Conservation (phyloP, 1,284 basidiomycete species). For the Puccinia hordei region DNA sequence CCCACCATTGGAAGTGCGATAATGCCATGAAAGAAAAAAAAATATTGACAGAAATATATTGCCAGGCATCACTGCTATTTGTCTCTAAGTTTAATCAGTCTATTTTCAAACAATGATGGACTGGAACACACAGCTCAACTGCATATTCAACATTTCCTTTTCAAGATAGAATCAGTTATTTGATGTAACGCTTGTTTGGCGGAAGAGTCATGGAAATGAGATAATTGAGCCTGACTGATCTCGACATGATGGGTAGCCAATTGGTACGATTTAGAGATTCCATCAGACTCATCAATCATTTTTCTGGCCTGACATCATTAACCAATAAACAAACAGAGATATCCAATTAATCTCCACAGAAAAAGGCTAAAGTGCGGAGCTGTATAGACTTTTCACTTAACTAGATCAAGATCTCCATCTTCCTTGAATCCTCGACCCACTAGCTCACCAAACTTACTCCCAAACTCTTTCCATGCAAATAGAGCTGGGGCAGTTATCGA, state of each 20-base stretch:
- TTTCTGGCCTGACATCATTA: conserved; percentile 67
- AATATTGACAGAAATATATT: too few species aligned
- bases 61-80: too few species aligned
- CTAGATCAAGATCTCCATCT: conserved; percentile 80
- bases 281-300: conserved; percentile 73
- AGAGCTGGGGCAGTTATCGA: conserved; percentile 87
- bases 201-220: conserved; percentile 67
- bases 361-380: too few species aligned
- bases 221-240: conserved; percentile 71
- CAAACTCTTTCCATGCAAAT: conserved; percentile 90
- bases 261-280: conserved; percentile 74
- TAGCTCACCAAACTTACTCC: conserved; percentile 72
- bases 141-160: conserved; percentile 54
- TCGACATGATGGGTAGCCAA: conserved; percentile 77
- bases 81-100: too few species aligned
- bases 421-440: conserved; percentile 80
- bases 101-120: too few species aligned
- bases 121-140: too few species aligned
- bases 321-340: background rate
- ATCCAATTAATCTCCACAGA: too few species aligned
- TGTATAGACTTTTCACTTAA: conserved; percentile 56
- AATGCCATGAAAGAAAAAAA: too few species aligned
- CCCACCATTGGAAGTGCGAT: too few species aligned
- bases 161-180: conserved; percentile 61
- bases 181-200: conserved; percentile 70